Evolutionary conservation across 2,329 filamentous ascomycete genomes (phyloP), one percentile per base, ranked within the genome.

Genomic region (Fonsecaea multimorphosa): DNA sequence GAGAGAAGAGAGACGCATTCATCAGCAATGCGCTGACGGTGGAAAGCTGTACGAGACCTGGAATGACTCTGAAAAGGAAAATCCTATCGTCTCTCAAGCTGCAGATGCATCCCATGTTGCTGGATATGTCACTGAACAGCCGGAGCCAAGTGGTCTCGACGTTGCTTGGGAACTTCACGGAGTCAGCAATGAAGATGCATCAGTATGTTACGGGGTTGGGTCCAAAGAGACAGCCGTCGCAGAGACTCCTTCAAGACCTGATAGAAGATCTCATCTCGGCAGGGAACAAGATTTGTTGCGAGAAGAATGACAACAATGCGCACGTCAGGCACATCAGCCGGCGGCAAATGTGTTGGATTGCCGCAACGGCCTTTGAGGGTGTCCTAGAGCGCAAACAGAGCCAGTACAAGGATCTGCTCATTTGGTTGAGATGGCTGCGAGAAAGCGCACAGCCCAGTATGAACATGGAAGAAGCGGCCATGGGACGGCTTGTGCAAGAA

Each of bases 71-170:
- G 72, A 87, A 91, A 74, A 86, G 91, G 56, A 97, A 95, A 78
- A 84, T 91, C 14, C 80, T 97, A 49, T 81, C 81, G 69, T 75
- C 87, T 2, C 92, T 98, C 81, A 93, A 93, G 76, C 87, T 95
- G 59, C 92, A 96, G 75, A 89, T 93, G 58, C 91, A 95, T 72
- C 82, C 87, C 57, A 93, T 96, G 88, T 91, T 92, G 76, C 89
- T 91, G 72, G 92, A 96, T 76, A 91, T 91, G 3, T 78, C 83
- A 2, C 89, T 94, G 80, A 98, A 98, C 79, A 86, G 87, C 2
- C 75, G 85, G 7, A 71, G 76, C 3, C 91, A 88, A 0, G 90
- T 95, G 12, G 81, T 94, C 3, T 77, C 79, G n/a, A 96, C 95
- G 71, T 80, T 97, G 2, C 86, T 89, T 73, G 83, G 84, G n/a